Evolutionary conservation across 2,329 filamentous ascomycete genomes (phyloP).

Genomic region (Cercospora sp.): DNA sequence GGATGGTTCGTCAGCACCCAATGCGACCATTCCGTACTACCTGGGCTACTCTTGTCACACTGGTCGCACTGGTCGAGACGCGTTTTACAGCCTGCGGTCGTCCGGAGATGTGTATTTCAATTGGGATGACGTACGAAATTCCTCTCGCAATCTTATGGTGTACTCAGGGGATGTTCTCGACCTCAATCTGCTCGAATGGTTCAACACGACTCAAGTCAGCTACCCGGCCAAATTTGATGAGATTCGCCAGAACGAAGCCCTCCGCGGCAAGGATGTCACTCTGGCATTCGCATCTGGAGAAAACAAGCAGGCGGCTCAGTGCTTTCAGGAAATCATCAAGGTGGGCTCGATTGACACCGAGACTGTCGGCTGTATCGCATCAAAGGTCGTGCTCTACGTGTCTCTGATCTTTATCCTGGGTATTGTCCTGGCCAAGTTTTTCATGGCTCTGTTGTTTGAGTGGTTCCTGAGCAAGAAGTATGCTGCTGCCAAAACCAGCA

Average conservation of each 20-base stretch:
- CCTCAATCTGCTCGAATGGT: slow-evolving; percentile 83
- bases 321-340: slow-evolving; percentile 90
- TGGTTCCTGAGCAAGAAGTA: slow-evolving; percentile 93
- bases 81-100: slow-evolving; percentile 71
- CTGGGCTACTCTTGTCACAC: slow-evolving; percentile 90
- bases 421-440: slow-evolving; percentile 81
- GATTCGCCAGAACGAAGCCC: slow-evolving; percentile 67
- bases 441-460: slow-evolving; percentile 87
- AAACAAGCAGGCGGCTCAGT: slow-evolving; percentile 82
- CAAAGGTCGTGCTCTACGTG: slow-evolving; percentile 93
- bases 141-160: slow-evolving; percentile 83
- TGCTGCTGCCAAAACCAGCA: slow-evolving; percentile 80
- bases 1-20: slow-evolving; percentile 79
- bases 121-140: slow-evolving; percentile 91
- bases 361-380: slow-evolving; percentile 94
- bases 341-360: slow-evolving; percentile 95
- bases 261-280: slow-evolving; percentile 86
- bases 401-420: slow-evolving; percentile 88
- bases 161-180: slow-evolving; percentile 95
- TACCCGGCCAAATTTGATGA: slow-evolving; percentile 78
- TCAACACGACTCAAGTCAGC: slow-evolving; percentile 76
- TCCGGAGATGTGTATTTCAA: slow-evolving; percentile 92
- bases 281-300: slow-evolving; percentile 75
- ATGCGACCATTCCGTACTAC: slow-evolving; percentile 73
- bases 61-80: slow-evolving; percentile 62